These are phyloP conservation scores for Passalora sequoiae DNA, from an alignment of 2,329 filamentous ascomycete genomes.

Conservation along the genomic window DNA sequence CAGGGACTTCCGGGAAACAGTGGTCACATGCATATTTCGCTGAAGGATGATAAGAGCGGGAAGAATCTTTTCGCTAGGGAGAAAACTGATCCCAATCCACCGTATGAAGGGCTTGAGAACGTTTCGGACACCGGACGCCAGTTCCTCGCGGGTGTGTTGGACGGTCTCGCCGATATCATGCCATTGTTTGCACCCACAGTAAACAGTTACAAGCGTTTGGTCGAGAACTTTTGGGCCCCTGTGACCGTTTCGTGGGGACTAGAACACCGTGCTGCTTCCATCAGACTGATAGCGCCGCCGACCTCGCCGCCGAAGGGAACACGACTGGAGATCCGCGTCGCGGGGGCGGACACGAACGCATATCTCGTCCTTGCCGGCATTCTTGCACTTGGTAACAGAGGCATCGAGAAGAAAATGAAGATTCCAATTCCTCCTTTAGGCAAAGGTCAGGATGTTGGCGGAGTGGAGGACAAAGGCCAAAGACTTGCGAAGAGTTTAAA, in stretches of 20 bases:
- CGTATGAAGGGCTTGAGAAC: slow-evolving; percentile 68
- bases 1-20: slow-evolving; percentile 89
- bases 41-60: slow-evolving; percentile 67
- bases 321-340: slow-evolving; percentile 85
- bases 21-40: slow-evolving; percentile 90
- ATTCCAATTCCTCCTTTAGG: slow-evolving; percentile 77
- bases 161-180: slow-evolving; percentile 91
- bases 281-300: slow-evolving; percentile 83
- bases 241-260: slow-evolving; percentile 97
- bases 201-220: slow-evolving; percentile 96
- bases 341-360: slow-evolving; percentile 89
- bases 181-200: slow-evolving; percentile 88
- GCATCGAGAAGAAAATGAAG: slow-evolving; percentile 84
- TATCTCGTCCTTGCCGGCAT: slow-evolving; percentile 83
- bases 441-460: slow-evolving; percentile 76
- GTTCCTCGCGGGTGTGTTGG: slow-evolving; percentile 85
- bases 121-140: slow-evolving; percentile 86
- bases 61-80: slow-evolving; percentile 80
- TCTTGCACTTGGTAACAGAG: slow-evolving; percentile 81
- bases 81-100: slow-evolving; percentile 62
- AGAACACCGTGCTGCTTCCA: slow-evolving; percentile 87
- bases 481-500: slow-evolving; percentile 78
- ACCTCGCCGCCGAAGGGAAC: slow-evolving; percentile 80
- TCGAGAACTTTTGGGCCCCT: slow-evolving; percentile 98
- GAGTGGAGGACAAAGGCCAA: slow-evolving; percentile 63